phyloP scores from a whole-genome alignment of 1,139 yeast species.

The Candida sp. region DNA sequence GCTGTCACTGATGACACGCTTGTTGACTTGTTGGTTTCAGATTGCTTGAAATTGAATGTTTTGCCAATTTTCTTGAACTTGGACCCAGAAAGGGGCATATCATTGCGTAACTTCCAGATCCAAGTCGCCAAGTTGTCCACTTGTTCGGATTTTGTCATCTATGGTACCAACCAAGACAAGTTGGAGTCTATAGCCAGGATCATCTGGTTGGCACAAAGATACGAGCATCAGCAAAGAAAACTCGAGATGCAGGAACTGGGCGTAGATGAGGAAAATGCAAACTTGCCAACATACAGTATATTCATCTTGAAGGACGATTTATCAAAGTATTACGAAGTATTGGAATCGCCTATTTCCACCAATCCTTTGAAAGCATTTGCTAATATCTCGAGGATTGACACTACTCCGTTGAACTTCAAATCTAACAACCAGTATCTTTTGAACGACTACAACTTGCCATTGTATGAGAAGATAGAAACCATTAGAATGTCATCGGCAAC shows the following conservation, averaged over 20 bases:
- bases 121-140: slow-evolving; percentile 75
- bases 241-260: background rate
- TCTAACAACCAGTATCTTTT: slow-evolving; percentile 8
- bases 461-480: slow-evolving; percentile 82
- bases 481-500: slow-evolving; percentile 86
- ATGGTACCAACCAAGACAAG: slow-evolving; percentile 41
- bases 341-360: slow-evolving; percentile 1
- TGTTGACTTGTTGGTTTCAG: slow-evolving; percentile 34
- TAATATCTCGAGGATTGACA: slow-evolving; percentile 9
- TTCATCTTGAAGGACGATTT: slow-evolving; percentile 17
- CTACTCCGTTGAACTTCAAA: slow-evolving; percentile 5
- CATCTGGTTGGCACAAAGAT: slow-evolving; percentile 58
- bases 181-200: slow-evolving; percentile 52
- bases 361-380: slow-evolving; percentile 9
- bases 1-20: slow-evolving; percentile 5
- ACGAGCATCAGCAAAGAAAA: slow-evolving; percentile 25
- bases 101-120: slow-evolving; percentile 75
- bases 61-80: slow-evolving; percentile 58
- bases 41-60: slow-evolving; percentile 46
- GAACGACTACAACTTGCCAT: slow-evolving; percentile 76
- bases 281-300: slow-evolving; percentile 17
- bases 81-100: slow-evolving; percentile 72
- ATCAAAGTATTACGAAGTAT: slow-evolving; percentile 2
- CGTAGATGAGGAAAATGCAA: background rate
- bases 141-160: slow-evolving; percentile 72